A percentile compares a stretch with the other conserved stretches of the same genome.
Conservation (phyloP, 805 yeast species). For the Torulaspora franciscae region DNA sequence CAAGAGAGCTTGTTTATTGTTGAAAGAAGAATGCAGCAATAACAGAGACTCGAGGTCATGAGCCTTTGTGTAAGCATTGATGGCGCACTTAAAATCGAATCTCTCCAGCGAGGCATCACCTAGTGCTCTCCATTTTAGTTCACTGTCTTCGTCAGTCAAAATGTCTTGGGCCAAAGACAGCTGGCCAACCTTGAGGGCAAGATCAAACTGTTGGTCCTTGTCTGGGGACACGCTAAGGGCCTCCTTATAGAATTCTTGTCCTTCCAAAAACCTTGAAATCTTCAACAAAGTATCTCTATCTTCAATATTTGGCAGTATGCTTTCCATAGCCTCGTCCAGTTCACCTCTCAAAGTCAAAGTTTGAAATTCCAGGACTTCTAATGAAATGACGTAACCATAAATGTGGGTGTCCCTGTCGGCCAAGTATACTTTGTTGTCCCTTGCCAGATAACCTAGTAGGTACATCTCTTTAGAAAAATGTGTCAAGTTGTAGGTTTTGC, state of each 20-base stretch:
- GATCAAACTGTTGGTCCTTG: slow-evolving; percentile 84
- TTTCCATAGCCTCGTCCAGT: slow-evolving; percentile 68
- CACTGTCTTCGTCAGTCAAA: slow-evolving; percentile 49
- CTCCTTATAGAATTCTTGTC: slow-evolving; percentile 80
- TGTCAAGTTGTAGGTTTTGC: slow-evolving; percentile 82
- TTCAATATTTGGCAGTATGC: slow-evolving; percentile 54
- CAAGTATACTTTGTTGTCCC: slow-evolving; percentile 84
- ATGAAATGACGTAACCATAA: slow-evolving; percentile 71
- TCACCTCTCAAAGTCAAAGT: slow-evolving; percentile 95
- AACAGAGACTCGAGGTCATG: slow-evolving; percentile 77
- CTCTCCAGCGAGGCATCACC: slow-evolving; percentile 80
- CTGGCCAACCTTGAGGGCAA: slow-evolving; percentile 73
- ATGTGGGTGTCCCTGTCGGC: slow-evolving; percentile 88
- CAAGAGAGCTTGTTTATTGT: slow-evolving; percentile 55
- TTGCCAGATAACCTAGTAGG: slow-evolving; percentile 81
- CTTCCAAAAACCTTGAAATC: slow-evolving; percentile 88
- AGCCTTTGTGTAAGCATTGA: slow-evolving; percentile 71
- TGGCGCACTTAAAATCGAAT: slow-evolving; percentile 80
- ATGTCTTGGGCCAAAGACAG: slow-evolving; percentile 67
- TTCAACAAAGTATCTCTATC: slow-evolving; percentile 60
- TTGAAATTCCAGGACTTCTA: slow-evolving; percentile 89
- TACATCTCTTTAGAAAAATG: slow-evolving; percentile 88
- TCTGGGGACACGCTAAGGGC: slow-evolving; percentile 83
- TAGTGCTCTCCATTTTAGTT: slow-evolving; percentile 81
- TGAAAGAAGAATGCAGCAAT: slow-evolving; percentile 76